Evolutionary conservation across 2,329 filamentous ascomycete species (phyloP).

Genomic region (Colletotrichum endophyticum): DNA sequence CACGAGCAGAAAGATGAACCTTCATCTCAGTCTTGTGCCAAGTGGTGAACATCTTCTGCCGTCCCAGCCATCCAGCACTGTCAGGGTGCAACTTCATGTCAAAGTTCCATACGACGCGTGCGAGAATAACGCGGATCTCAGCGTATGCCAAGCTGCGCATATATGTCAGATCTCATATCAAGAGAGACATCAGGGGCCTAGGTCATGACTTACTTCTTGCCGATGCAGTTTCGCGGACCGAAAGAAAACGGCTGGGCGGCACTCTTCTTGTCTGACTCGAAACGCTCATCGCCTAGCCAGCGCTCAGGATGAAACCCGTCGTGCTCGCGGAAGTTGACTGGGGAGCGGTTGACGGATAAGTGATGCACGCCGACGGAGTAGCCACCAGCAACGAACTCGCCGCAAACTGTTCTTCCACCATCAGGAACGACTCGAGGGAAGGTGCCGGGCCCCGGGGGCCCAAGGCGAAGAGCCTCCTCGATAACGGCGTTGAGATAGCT

Average conservation of each 20-base stretch:
- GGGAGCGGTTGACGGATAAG: conserved; percentile 36
- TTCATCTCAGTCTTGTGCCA: conserved; percentile 21
- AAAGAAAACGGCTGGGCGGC: conserved; percentile 52
- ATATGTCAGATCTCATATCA: neutral
- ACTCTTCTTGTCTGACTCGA: conserved; percentile 37
- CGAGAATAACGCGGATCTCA: conserved; percentile 9
- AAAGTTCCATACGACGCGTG: conserved; percentile 14
- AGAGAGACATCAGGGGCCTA: neutral
- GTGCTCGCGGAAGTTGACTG: conserved; percentile 10
- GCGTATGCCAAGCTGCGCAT: neutral
- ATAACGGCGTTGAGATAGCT: conserved; percentile 44
- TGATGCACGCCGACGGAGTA: conserved; percentile 17
- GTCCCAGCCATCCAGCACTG: conserved; percentile 38
- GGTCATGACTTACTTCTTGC: conserved; percentile 46
- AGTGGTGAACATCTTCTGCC: conserved; percentile 16
- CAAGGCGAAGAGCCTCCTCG: conserved; percentile 47
- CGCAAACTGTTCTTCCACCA: conserved; percentile 35
- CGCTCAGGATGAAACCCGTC: conserved; percentile 6
- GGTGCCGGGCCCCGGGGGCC: conserved; percentile 32
- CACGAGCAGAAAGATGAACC: neutral
- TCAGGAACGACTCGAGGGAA: conserved; percentile 32
- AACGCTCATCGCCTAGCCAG: conserved; percentile 7
- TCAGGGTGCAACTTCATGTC: conserved; percentile 21
- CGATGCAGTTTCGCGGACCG: conserved; percentile 55
- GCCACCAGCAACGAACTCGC: conserved; percentile 40